These are phyloP conservation scores for Penicillium corylophilum DNA, from an alignment of 2,329 filamentous ascomycete genomes.

Conservation along the genomic window DNA sequence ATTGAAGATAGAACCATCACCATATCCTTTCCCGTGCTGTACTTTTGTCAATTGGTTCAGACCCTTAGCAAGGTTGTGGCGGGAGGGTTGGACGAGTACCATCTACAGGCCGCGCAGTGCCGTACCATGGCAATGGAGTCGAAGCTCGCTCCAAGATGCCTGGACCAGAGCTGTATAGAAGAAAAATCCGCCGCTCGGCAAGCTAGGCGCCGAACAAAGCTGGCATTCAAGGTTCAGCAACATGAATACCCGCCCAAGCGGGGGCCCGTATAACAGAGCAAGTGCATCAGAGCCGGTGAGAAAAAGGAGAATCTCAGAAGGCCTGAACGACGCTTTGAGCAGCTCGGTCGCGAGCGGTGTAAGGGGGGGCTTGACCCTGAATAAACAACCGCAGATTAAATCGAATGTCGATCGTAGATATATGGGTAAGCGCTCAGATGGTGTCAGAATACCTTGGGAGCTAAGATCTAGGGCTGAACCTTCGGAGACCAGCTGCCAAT, in stretches of 20 bases:
- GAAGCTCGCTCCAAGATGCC: conserved; percentile 5
- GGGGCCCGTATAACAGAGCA: conserved; percentile 1
- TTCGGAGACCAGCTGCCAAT: conserved; percentile 10
- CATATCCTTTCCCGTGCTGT: background rate
- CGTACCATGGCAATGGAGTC: background rate
- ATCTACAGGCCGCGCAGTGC: background rate
- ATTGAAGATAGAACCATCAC: background rate
- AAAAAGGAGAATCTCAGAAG: conserved; percentile 1
- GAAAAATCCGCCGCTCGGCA: background rate
- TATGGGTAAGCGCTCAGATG: conserved; percentile 1
- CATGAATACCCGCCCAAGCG: conserved; percentile 12
- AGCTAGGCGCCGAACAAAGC: conserved; percentile 5
- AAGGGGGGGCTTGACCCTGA: background rate
- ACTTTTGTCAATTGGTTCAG: background rate
- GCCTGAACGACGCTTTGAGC: background rate
- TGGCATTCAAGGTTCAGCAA: conserved; percentile 21
- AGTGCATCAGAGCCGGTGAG: conserved; percentile 12
- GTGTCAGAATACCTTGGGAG: background rate
- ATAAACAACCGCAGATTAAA: background rate
- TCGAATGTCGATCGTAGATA: background rate
- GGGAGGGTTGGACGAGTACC: conserved; percentile 4
- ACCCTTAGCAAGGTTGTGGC: conserved; percentile 3
- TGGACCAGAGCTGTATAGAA: conserved; percentile 2
- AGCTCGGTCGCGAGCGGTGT: conserved; percentile 9
- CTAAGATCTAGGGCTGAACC: conserved; percentile 23